phyloP scores from a whole-genome alignment of 2,329 filamentous ascomycete genomes.

The Colletotrichum sp. region DNA sequence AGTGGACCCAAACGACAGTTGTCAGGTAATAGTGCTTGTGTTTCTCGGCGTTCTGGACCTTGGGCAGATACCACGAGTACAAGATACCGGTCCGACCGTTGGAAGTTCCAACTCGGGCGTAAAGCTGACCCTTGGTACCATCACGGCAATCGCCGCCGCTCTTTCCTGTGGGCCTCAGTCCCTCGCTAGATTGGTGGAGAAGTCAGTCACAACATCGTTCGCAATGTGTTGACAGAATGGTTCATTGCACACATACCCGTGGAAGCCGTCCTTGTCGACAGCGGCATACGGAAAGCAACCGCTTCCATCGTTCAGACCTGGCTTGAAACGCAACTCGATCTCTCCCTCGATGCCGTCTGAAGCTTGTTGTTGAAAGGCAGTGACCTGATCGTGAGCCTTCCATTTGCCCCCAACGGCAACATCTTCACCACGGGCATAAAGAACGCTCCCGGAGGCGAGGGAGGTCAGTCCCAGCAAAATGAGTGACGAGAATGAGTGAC shows the following conservation, averaged over 20 bases:
- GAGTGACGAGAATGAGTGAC: neutral
- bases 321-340: neutral
- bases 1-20: neutral
- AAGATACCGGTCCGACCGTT: neutral
- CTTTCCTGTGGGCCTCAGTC: neutral
- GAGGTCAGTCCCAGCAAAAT: neutral
- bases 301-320: neutral
- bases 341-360: neutral
- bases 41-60: neutral
- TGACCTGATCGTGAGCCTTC: neutral
- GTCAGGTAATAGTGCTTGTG: neutral
- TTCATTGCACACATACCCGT: neutral
- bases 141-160: neutral
- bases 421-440: neutral
- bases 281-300: neutral
- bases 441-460: neutral
- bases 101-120: neutral
- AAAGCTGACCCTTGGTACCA: neutral
- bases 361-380: neutral
- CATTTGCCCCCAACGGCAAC: neutral
- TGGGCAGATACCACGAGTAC: slow-evolving; percentile 4
- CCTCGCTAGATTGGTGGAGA: neutral
- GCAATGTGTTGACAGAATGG: neutral
- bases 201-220: neutral
- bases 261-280: neutral